These are phyloP conservation scores for Tetrapisispora pingtungensis DNA, from an alignment of 805 yeast species.

Conservation along the genomic window DNA sequence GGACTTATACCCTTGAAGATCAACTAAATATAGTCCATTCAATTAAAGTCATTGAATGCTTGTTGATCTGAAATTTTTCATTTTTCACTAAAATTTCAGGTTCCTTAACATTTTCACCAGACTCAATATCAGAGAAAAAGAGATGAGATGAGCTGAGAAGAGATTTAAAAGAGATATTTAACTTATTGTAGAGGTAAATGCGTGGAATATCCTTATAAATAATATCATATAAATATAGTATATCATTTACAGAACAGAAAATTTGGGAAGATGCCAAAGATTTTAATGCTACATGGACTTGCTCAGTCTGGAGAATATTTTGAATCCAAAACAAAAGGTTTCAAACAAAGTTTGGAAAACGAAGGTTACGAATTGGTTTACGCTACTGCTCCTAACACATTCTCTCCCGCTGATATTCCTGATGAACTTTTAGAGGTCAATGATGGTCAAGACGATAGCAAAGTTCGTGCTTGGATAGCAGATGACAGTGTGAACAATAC, in stretches of 20 bases:
- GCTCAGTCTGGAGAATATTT: slow-evolving; percentile 77
- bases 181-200: no score
- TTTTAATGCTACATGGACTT: slow-evolving; percentile 82
- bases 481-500: slow-evolving; percentile 32
- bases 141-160: no score
- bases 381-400: slow-evolving; percentile 62
- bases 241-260: no score
- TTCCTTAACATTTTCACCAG: no score
- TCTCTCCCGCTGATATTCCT: slow-evolving; percentile 56
- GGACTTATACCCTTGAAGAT: no score
- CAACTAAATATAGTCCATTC: no score
- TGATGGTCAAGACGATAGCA: slow-evolving; percentile 23
- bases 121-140: no score
- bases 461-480: slow-evolving; percentile 60
- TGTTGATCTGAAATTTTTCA: slow-evolving; percentile 1
- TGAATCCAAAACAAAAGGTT: slow-evolving; percentile 75
- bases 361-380: slow-evolving; percentile 59
- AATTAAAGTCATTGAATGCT: background rate
- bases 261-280: slow-evolving; percentile 25
- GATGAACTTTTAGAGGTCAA: slow-evolving; percentile 31
- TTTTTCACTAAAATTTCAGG: background rate
- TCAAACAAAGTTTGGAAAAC: slow-evolving; percentile 55
- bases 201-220: no score
- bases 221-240: no score
- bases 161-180: no score